A percentile compares a stretch with the other conserved stretches of the same genome.
These are phyloP conservation scores for Phytophthora citrophthora DNA, from an alignment of 352 stramenopile species.

Conservation along the genomic window DNA sequence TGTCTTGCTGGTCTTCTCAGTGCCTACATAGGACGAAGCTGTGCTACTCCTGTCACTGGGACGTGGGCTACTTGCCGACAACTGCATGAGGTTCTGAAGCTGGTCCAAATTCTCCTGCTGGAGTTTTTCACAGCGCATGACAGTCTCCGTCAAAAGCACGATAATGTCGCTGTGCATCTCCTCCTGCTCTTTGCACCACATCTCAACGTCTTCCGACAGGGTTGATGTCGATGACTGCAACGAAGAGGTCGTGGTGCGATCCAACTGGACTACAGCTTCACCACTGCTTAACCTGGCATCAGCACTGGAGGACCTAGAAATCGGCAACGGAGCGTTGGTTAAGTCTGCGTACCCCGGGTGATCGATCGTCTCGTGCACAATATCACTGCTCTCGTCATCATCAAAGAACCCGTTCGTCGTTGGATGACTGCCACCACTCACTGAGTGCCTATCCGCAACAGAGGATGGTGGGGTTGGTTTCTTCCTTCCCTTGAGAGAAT, in stretches of 20 bases:
- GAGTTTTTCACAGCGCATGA: conserved; percentile 80
- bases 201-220: conserved; percentile 79
- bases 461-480: not conserved
- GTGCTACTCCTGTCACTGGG: conserved; percentile 29
- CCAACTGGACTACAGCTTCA: conserved; percentile 6
- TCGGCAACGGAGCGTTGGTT: conserved; percentile 2
- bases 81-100: conserved; percentile 84
- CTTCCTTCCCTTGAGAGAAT: conserved; percentile 11
- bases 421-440: conserved; percentile 15
- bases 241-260: conserved; percentile 53
- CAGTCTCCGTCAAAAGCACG: conserved; percentile 81
- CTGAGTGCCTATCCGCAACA: conserved; percentile 13
- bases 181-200: conserved; percentile 83
- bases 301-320: conserved; percentile 1
- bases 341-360: conserved; percentile 22
- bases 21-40: conserved; percentile 25
- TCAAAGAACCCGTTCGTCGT: conserved; percentile 17
- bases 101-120: conserved; percentile 87
- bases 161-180: conserved; percentile 88
- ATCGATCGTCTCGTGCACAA: conserved; percentile 30
- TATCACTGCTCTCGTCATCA: conserved; percentile 34
- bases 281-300: conserved; percentile 11
- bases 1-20: conserved; percentile 18
- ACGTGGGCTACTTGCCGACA: conserved; percentile 42
- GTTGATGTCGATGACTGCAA: conserved; percentile 62